These are phyloP conservation scores for Mortierella sp. DNA, from an alignment of 371 early-diverging fungal genomes.

Conservation along the genomic window DNA sequence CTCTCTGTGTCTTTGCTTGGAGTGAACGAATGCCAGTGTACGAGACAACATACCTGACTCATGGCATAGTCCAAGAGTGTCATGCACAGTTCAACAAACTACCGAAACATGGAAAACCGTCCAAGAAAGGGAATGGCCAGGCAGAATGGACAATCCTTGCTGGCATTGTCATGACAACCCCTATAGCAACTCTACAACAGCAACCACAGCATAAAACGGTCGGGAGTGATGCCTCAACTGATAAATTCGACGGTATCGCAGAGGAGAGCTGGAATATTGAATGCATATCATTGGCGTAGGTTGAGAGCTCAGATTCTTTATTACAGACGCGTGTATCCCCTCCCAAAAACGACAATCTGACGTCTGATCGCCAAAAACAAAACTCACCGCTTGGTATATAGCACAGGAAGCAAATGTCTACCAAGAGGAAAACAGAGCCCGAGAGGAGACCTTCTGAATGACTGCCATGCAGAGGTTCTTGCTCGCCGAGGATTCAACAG, in stretches of 20 bases:
- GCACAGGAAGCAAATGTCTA: constrained; percentile 90
- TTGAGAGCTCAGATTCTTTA: neutral
- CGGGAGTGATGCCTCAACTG: neutral
- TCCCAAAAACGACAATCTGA: neutral
- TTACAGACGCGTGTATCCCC: neutral
- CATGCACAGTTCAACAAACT: constrained; percentile 58
- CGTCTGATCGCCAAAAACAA: neutral
- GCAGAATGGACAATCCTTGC: constrained; percentile 91
- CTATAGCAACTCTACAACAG: neutral
- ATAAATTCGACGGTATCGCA: neutral
- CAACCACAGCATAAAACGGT: neutral
- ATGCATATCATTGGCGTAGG: constrained; percentile 78
- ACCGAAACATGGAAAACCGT: constrained; percentile 81
- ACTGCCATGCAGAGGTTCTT: constrained; percentile 88
- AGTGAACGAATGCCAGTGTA: constrained; percentile 32
- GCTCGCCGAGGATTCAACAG: constrained; percentile 82
- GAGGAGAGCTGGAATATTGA: constrained; percentile 53
- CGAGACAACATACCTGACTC: constrained; percentile 5
- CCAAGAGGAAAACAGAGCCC: constrained; percentile 67
- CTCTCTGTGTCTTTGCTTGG: too few relatives aligned
- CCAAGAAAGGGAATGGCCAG: constrained; percentile 57
- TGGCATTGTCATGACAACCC: constrained; percentile 68
- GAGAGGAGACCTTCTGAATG: constrained; percentile 77
- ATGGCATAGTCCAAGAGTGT: constrained; percentile 34
- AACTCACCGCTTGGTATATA: constrained; percentile 37